These are phyloP conservation scores for Agapanthus africanus DNA, from an alignment of 106 monocot species.

Conservation along the genomic window DNA sequence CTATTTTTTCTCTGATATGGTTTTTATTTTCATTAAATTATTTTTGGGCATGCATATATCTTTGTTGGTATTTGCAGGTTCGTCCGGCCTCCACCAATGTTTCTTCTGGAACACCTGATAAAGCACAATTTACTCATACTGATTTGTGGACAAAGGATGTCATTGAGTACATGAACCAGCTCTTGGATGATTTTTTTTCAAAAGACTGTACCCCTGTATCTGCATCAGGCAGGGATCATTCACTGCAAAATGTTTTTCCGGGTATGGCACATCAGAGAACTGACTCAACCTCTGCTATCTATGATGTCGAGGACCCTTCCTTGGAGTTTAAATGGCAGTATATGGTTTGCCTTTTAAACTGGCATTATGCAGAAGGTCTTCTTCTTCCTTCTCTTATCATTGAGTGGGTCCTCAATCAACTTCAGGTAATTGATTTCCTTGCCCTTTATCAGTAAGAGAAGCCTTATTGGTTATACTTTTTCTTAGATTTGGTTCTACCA, in stretches of 20 bases:
- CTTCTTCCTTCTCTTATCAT: constrained; percentile 66
- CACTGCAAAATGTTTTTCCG: constrained; percentile 28
- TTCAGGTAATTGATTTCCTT: constrained; percentile 51
- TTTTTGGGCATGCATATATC: neutral
- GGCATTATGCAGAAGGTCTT: constrained; percentile 82
- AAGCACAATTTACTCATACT: constrained; percentile 54
- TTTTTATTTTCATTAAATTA: neutral
- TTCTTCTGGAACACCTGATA: constrained; percentile 62
- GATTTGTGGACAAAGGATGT: constrained; percentile 93
- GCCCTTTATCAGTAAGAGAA: neutral
- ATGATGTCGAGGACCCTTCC: constrained; percentile 55
- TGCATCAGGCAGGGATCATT: constrained; percentile 33
- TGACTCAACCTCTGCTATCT: constrained; percentile 24
- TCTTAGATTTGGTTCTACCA: neutral
- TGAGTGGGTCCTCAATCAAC: constrained; percentile 71
- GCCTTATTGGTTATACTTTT: neutral
- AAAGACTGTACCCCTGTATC: constrained; percentile 56
- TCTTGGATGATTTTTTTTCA: constrained; percentile 71
- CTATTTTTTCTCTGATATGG: neutral
- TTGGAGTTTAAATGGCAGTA: constrained; percentile 78
- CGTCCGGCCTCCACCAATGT: constrained; percentile 33
- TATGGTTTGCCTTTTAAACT: constrained; percentile 67
- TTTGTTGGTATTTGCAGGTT: constrained; percentile 25
- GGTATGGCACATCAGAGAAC: constrained; percentile 29
- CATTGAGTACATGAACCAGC: constrained; percentile 74